Base-by-base conservation (phyloP, 2,329 filamentous ascomycete genomes). In the Polychaeton citri region DNA sequence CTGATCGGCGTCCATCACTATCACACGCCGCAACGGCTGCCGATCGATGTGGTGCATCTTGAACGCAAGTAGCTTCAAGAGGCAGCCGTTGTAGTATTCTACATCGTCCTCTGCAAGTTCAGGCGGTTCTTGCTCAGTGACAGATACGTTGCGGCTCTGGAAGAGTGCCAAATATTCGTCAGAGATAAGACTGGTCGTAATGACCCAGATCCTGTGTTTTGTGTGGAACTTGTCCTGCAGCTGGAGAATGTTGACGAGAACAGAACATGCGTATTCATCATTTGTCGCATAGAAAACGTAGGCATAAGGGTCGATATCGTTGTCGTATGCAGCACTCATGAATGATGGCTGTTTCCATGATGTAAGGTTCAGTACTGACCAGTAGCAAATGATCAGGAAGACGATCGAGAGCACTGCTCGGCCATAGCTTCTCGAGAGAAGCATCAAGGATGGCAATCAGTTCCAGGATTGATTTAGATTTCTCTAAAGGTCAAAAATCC, bases 271-370 rank as follows among this genome's bases (percentile, higher is more conserved):
- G 32, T 54, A 53, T 15, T 36, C 17, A 32, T 51, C 43, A 13
- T 39, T 31, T 6, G 50, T 53, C 19, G 51, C 51, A 37, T 52
- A 53, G 40, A 54, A 54, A 18, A 49, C 44, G 34, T 52, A 54
- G 6, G 48, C 45, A 32, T 47, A 53, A 6, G 7, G 24, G 7
- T 28, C 24, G 7, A 12, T 15, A n/a, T n/a, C n/a, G n/a, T n/a
- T n/a, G n/a, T n/a, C n/a, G n/a, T n/a, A n/a, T n/a, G n/a, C n/a
- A n/a, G n/a, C n/a, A n/a, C n/a, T n/a, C n/a, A n/a, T n/a, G n/a
- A n/a, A n/a, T n/a, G n/a, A n/a, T n/a, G n/a, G n/a, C n/a, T n/a
- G n/a, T n/a, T n/a, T n/a, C n/a, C n/a, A n/a, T n/a, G n/a, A n/a
- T n/a, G n/a, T n/a, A n/a, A n/a, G n/a, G n/a, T n/a, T n/a, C n/a